Evolutionary conservation across 306 rosid species (phyloP), one percentile per base, ranked within the genome.

Genomic region (Vachellia pachyceras): DNA sequence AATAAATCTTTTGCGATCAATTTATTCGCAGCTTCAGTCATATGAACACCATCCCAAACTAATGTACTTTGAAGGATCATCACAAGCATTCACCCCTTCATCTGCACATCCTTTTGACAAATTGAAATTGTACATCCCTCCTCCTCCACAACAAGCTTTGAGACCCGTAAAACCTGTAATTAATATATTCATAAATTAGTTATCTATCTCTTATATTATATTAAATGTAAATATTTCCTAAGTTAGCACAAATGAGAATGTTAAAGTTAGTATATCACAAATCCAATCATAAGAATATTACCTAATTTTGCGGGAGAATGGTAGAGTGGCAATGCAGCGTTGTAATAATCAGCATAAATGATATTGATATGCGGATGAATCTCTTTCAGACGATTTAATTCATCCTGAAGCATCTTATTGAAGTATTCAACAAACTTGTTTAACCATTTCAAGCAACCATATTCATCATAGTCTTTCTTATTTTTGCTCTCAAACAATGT

Each of bases 1-100:
- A 85, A 10, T 44, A 77, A 45, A 23, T 35, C 45, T 7, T 4
- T 2, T 22, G 84, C 78, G 20, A 90, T 87, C 61, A 45, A 47
- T 15, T 71, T 52, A 86, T 87, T 85, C 39, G 91, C 91, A 12
- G 91, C 91, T 40, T 87, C 90, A 0, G 93, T 90, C 22, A 85
- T 75, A 71, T 85, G 91, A 22, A 85, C 3, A 39, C 88, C 86
- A 74, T 85, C 88, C 88, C 88, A 85, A n/a, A 2, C 76, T 9
- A 6, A 82, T 82, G 76, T 78, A 79, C 36, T 74, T 50, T 0
- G 81, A 82, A 60, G 86, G 84, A 13, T 82, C 83, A 39, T 74
- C 52, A 13, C 52, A 85, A 17, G 29, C 72, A 6, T 0, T 68
- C 14, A n/a, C 41, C 1, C 46, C 23, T 39, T 25, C 6, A 7